Evolutionary conservation across 331 rosid genomes (phyloP), one percentile per base, ranked within the genome.

Genomic region (Saraca asoca): DNA sequence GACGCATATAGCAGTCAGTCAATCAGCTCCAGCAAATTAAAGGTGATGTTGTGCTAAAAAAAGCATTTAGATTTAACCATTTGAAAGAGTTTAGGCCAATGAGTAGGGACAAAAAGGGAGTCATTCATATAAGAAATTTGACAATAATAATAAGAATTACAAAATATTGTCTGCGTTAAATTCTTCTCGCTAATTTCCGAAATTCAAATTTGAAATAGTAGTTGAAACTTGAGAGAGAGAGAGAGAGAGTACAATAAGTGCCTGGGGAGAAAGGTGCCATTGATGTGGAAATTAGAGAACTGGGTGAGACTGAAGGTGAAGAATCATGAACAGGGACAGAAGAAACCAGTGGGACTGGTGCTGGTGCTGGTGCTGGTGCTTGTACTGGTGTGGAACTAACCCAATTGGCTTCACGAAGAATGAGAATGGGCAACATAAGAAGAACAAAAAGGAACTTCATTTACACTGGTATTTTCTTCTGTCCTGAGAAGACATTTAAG

Each of bases 231-330:
- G 66, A 58, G 5, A 14, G 48, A 7, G 19, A 38, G 24, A 63
- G 37, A 31, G 43, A 69, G 58, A 31, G 66, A 2, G 15, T 7
- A 38, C 7, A 64, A 43, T 51, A 64, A 54, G 50, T 45, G 85
- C 95, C 95, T 44, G 99, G 90, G 49, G 97, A 75, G 29, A 75
- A 67, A 71, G 91, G 77, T 69, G 84, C 64, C 79, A 80, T 77
- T 51, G 96, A 70, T 51, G 86, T 31, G 61, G 78, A 56, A 67
- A 78, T 48, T 53, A 81, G 81, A 58, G 90, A 75, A 71, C 55
- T 41, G 67, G 81, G 76, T 10, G 85, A 71, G 62, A 65, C 4
- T 41, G 79, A 58, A 49, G 89, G 88, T 7, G 88, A 24, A 24
- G 31, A 24, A 24, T 24, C 31, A 24, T 24, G 31, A 24, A 24